Evolutionary conservation across 805 yeast genomes (phyloP), one percentile per base, ranked within the genome.

Genomic region (Nematodospora valgi): DNA sequence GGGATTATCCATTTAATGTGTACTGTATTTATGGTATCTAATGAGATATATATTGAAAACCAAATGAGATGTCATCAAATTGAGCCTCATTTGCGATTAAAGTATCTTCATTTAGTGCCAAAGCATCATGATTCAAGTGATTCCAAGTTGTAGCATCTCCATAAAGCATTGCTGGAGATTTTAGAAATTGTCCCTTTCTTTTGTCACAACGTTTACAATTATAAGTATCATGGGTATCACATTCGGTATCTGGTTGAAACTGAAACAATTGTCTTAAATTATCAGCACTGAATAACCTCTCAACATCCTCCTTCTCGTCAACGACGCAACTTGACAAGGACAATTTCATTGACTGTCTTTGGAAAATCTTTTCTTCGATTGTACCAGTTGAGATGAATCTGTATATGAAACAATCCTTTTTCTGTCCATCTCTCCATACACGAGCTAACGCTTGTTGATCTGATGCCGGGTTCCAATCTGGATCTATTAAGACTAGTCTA

Each of bases 91-190:
- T 87, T 44, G 77, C 73, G 40, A 93, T 64, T 33, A 93, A 62
- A 41, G 76, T 72, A 53, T 93, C 98, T 48, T 87, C 85, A 14
- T 89, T 85, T 21, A 63, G 60, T 18, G 57, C 63, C 51, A 93
- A 64, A 2, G 74, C 77, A 3, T 66, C 72, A 40, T 74, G 85
- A 41, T 80, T 74, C 38, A 86, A 69, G 62, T 93, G 98, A 56
- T 93, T 91, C 98, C 98, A 91, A 0, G 97, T 81, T 0, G 97
- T 93, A 0, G 98, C 86, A 59, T 93, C 98, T 44, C 98, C 98
- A 54, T 93, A 93, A 22, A 93, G 63, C 96, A 93, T 89, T 0
- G 95, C 94, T 0, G 80, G 76, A 0, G 96, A 74, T 45, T 74
- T 80, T 4, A 67, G 50, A 20, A 61, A 43, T 61, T 93, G 98